Evolutionary conservation across 805 yeast species (phyloP).

Genomic region (Hanseniaspora hatyaiensis): DNA sequence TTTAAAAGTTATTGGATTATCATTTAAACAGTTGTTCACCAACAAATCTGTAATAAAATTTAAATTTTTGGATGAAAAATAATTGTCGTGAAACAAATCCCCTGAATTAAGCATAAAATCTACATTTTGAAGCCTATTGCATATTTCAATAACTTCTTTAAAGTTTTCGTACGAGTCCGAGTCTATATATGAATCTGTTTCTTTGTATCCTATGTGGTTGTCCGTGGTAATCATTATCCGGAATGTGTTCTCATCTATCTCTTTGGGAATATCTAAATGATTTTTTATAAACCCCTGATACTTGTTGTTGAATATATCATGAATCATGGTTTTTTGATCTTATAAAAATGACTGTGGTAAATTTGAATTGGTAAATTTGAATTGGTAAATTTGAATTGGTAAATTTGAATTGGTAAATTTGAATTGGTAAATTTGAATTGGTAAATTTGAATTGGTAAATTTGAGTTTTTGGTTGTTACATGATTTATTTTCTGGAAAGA

Average conservation of each 20-base stretch:
- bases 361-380: neutral
- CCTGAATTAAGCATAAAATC: conserved; percentile 90
- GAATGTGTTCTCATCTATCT: conserved; percentile 45
- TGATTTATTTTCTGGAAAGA: too few relatives aligned
- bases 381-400: neutral
- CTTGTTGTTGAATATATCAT: neutral
- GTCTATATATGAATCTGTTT: conserved; percentile 79
- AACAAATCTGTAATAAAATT: conserved; percentile 12
- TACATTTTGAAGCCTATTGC: conserved; percentile 43
- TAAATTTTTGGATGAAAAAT: conserved; percentile 45
- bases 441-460: too few relatives aligned
- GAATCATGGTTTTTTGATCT: neutral
- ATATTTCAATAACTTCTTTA: conserved; percentile 67
- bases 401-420: too few relatives aligned
- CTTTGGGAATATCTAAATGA: conserved; percentile 19
- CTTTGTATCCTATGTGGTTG: conserved; percentile 90
- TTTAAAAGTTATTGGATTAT: conserved; percentile 11
- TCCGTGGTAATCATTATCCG: conserved; percentile 79
- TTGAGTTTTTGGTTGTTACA: too few relatives aligned
- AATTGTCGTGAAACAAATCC: conserved; percentile 81
- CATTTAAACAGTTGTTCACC: conserved; percentile 11
- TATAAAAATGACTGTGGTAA: neutral
- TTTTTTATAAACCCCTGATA: conserved; percentile 4
- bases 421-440: too few relatives aligned
- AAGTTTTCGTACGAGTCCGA: conserved; percentile 83